Conservation (phyloP, 1,139 yeast genomes). For the Protomyces gravidus region DNA sequence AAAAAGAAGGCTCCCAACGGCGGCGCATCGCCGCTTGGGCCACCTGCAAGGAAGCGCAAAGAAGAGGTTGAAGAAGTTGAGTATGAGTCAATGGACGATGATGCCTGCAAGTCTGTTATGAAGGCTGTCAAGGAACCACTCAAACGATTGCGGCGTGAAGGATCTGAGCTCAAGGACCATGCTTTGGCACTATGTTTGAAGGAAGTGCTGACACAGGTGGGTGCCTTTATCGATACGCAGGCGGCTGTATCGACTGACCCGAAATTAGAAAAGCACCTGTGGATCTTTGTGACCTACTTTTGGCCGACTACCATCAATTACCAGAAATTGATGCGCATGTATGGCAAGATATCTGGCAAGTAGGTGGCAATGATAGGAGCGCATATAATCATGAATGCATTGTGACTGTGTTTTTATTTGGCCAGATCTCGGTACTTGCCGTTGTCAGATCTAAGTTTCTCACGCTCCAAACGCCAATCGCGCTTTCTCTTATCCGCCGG, state of each 20-base stretch:
- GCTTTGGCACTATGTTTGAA: constrained; percentile 79
- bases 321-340: constrained; percentile 76
- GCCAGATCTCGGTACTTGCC: background rate
- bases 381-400: too few relatives aligned
- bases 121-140: constrained; percentile 73
- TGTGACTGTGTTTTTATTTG: background rate
- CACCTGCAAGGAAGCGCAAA: background rate
- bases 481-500: too few relatives aligned
- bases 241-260: constrained; percentile 40
- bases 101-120: constrained; percentile 58
- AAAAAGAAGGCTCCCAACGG: constrained; percentile 14
- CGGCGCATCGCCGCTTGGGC: constrained; percentile 25
- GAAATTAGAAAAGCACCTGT: constrained; percentile 61
- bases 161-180: constrained; percentile 74
- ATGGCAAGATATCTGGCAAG: constrained; percentile 41
- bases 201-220: constrained; percentile 71
- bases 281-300: constrained; percentile 79
- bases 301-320: constrained; percentile 89
- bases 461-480: too few relatives aligned
- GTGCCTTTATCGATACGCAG: constrained; percentile 57
- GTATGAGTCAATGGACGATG: constrained; percentile 79
- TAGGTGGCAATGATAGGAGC: background rate
- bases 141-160: constrained; percentile 62
- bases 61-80: constrained; percentile 42
- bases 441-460: background rate